phyloP scores from a whole-genome alignment of 257 asterid genomes.

The Solanum lignicaule region DNA sequence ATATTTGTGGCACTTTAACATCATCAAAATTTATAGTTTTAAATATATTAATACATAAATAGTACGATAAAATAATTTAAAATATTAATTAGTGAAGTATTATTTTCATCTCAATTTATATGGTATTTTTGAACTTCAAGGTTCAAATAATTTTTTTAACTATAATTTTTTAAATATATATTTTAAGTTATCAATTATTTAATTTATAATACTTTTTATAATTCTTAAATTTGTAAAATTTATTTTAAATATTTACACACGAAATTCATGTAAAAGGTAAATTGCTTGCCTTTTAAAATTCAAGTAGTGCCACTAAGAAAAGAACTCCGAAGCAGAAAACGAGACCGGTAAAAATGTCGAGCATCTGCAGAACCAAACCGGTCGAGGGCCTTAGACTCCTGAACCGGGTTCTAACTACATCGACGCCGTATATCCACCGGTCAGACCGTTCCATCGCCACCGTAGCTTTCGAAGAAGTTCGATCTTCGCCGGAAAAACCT shows the following conservation, averaged over 20 bases:
- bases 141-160: too few relatives aligned
- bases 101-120: too few relatives aligned
- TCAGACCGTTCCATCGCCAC: conserved; percentile 29
- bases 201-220: too few relatives aligned
- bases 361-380: conserved; percentile 13
- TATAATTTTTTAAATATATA: too few relatives aligned
- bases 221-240: too few relatives aligned
- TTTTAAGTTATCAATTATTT: too few relatives aligned
- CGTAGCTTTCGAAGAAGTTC: conserved; percentile 71
- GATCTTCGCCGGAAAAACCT: conserved; percentile 37
- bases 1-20: neutral
- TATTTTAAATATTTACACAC: too few relatives aligned
- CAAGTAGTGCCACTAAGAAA: neutral
- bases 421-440: neutral
- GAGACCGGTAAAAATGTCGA: conserved; percentile 17
- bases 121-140: neutral
- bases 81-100: neutral
- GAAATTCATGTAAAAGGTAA: neutral
- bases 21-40: too few relatives aligned
- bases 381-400: conserved; percentile 17
- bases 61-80: too few relatives aligned
- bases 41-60: too few relatives aligned
- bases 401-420: conserved; percentile 23
- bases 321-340: neutral
- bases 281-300: neutral